These are phyloP conservation scores for Fomitopsis pinicola DNA, from an alignment of 1,284 basidiomycete genomes.

Conservation along the genomic window DNA sequence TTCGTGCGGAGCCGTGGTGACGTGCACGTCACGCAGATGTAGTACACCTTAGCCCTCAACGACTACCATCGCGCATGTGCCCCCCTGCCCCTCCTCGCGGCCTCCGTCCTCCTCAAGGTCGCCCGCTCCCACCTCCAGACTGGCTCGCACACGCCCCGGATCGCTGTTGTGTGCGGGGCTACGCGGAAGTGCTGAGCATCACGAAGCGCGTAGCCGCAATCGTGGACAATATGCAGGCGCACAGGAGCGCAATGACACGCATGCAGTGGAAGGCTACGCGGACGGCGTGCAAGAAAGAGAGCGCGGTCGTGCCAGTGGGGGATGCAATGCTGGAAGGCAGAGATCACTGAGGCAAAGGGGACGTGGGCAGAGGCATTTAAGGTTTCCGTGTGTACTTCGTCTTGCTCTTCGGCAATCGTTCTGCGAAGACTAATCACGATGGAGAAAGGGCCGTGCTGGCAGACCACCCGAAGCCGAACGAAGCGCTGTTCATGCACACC, in stretches of 20 bases:
- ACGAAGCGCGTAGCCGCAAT: slow-evolving; percentile 7
- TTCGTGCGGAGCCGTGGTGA: slow-evolving; percentile 8
- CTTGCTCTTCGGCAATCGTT: not conserved
- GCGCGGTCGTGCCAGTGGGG: slow-evolving; percentile 6
- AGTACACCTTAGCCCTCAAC: slow-evolving; percentile 5
- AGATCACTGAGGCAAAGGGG: slow-evolving; percentile 10
- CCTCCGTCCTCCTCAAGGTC: slow-evolving; percentile 1
- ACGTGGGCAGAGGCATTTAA: slow-evolving; percentile 10
- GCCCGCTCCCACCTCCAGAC: slow-evolving; percentile 15
- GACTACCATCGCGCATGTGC: slow-evolving; percentile 12
- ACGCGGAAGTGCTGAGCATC: slow-evolving; percentile 7
- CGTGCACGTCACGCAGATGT: slow-evolving; percentile 2
- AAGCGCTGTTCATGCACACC: slow-evolving; percentile 9
- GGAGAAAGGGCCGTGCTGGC: slow-evolving; percentile 4
- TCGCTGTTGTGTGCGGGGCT: slow-evolving; percentile 1
- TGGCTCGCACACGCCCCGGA: too few relatives aligned
- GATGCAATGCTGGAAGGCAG: too few relatives aligned
- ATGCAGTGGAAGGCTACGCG: slow-evolving; percentile 16
- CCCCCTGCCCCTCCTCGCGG: not conserved
- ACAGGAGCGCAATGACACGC: slow-evolving; percentile 7
- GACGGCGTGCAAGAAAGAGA: slow-evolving; percentile 6
- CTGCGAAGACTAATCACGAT: not conserved
- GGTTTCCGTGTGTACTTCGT: slow-evolving; percentile 9
- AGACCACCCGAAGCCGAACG: not conserved
- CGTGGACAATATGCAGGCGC: slow-evolving; percentile 10